Percentiles rank a stretch among this genome's conserved stretches.
These are phyloP conservation scores for Stemphylium vesicarium DNA, from an alignment of 2,329 filamentous ascomycete species.

Conservation along the genomic window DNA sequence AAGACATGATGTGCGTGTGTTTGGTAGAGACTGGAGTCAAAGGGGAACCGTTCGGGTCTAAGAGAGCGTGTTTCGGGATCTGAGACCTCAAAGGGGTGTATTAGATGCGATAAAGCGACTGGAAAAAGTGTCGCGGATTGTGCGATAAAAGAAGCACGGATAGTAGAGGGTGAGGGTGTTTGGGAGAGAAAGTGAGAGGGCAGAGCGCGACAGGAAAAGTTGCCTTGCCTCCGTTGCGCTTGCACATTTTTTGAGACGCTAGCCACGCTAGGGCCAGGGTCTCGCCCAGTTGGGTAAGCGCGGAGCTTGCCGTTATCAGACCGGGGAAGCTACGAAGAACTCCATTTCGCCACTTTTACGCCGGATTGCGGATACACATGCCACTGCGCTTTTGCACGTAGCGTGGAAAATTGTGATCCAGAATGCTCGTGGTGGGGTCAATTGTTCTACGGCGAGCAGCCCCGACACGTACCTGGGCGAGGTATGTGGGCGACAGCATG, in stretches of 20 bases:
- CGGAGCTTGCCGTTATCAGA: constrained; percentile 12
- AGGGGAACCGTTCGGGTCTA: constrained; percentile 20
- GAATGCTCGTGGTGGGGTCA: not conserved
- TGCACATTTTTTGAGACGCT: constrained; percentile 26
- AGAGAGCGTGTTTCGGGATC: constrained; percentile 30
- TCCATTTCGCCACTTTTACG: constrained; percentile 8
- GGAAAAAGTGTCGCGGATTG: constrained; percentile 30
- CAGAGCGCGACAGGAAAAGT: constrained; percentile 30
- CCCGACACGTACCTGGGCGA: not conserved
- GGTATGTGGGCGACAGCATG: not conserved
- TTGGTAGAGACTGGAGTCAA: constrained; percentile 45
- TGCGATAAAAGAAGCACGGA: constrained; percentile 26
- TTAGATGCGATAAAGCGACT: constrained; percentile 32
- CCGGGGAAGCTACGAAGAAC: constrained; percentile 10
- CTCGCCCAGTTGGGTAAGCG: constrained; percentile 11
- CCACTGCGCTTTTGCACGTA: not conserved
- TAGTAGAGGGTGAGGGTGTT: constrained; percentile 24
- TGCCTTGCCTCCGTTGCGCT: constrained; percentile 35
- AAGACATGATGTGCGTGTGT: constrained; percentile 66
- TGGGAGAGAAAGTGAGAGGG: constrained; percentile 21
- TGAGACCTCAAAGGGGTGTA: constrained; percentile 18
- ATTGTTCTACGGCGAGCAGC: not conserved
- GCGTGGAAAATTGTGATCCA: not conserved
- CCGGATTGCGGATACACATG: not conserved
- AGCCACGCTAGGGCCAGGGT: constrained; percentile 13